Conservation (phyloP, 352 stramenopile species). For the Phytophthora fragariae region DNA sequence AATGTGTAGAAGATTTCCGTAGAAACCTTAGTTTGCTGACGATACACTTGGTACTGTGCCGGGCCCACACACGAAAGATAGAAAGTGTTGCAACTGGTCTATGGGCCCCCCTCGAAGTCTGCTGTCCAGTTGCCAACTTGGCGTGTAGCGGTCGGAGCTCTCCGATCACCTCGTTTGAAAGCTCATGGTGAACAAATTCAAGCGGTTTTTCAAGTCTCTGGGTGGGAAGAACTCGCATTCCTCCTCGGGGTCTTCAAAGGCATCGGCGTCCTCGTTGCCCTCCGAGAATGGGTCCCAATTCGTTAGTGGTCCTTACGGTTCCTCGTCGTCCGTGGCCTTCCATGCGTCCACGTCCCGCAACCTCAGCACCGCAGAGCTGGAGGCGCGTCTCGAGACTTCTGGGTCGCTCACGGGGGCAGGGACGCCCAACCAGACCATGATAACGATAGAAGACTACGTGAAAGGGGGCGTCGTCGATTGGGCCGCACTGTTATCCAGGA, state of each 20-base stretch:
- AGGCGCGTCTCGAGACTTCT: constrained; percentile 42
- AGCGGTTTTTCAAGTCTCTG: constrained; percentile 58
- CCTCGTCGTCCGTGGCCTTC: constrained; percentile 45
- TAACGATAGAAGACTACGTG: constrained; percentile 18
- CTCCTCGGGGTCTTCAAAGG: constrained; percentile 11
- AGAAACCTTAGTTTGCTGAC: constrained; percentile 8
- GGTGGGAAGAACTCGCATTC: constrained; percentile 46
- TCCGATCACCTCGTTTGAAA: background rate
- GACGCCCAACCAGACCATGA: constrained; percentile 6
- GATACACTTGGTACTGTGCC: constrained; percentile 9
- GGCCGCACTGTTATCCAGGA: constrained; percentile 41
- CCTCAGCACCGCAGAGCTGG: constrained; percentile 35
- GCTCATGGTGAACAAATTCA: constrained; percentile 63
- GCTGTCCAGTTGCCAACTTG: constrained; percentile 29
- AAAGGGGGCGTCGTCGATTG: constrained; percentile 44
- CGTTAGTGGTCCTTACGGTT: constrained; percentile 47
- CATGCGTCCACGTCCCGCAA: constrained; percentile 40
- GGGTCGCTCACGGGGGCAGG: constrained; percentile 31
- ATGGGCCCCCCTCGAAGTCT: background rate
- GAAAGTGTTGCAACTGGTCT: constrained; percentile 19
- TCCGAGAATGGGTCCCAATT: constrained; percentile 24
- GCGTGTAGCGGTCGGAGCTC: constrained; percentile 9
- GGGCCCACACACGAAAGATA: constrained; percentile 15
- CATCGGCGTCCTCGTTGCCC: constrained; percentile 12
- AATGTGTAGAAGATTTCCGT: constrained; percentile 16